Evolutionary conservation across 345 rosid genomes (phyloP), one percentile per base, ranked within the genome.

Genomic region (Bruguiera sexangula): DNA sequence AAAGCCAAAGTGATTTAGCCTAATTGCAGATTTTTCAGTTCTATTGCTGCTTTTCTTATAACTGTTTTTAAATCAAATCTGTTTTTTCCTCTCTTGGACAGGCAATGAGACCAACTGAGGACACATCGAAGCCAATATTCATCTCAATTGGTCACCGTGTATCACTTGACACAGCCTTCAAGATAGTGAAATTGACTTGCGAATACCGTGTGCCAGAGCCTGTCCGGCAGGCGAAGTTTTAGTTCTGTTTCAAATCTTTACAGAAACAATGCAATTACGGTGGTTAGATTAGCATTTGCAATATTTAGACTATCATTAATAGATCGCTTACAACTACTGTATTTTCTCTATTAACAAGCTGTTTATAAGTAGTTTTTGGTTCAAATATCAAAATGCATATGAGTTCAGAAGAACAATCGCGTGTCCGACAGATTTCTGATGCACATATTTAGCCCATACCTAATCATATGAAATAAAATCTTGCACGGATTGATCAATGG

Each of bases 151-250:
- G 98, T 60, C 93, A 91, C 75, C 87, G 87, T 62, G 64, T 91
- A 53, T 89, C 97, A 50, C 93, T 94, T 57, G 87, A 82, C 21
- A 81, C 86, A 70, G 88, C 96, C 15, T 66, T 84, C 75, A 62
- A 59, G 66, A 79, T 89, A 75, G 93, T 87, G 46, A 78, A 26
- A 52, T 74, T 82, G 86, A 87, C 87, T 68, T 94, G 98, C 85
- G 89, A 83, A 69, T 85, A 78, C 73, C 96, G 93, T 70, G 83
- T 89, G 60, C 98, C 97, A 5, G 98, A 94, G 82, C 96, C 98
- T 69, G 77, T 88, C 50, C 86, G 97, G 67, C 98, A 91, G 95
- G 97, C 89, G 74, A 72, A 19, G 9, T 66, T 66, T 43, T 27
- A 37, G 6, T 22, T 2, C 15, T 13, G 24, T 22, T 20, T 21